phyloP scores from a whole-genome alignment of 192 early-diverging fungal species.

The Mortierella alpina region DNA sequence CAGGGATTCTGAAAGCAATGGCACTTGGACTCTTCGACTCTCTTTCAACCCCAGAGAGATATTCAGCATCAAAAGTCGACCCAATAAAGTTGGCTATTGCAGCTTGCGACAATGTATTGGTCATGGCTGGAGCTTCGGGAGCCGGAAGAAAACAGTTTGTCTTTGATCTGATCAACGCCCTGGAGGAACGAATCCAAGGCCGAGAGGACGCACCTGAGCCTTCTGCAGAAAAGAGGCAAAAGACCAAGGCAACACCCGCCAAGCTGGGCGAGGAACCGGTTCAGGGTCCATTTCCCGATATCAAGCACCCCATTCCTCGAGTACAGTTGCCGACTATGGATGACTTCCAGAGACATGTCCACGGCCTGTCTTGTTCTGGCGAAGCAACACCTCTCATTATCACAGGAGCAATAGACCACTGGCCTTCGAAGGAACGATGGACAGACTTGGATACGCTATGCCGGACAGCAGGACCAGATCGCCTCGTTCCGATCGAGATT shows the following conservation, averaged over 20 bases:
- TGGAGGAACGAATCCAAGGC: slow-evolving; percentile 19
- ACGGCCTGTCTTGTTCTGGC: not conserved
- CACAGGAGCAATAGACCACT: slow-evolving; percentile 64
- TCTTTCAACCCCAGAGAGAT: not conserved
- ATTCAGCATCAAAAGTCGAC: not conserved
- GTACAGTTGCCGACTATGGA: slow-evolving; percentile 47
- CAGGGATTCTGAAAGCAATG: slow-evolving; percentile 55
- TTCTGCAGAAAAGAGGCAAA: slow-evolving; percentile 22
- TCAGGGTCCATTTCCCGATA: slow-evolving; percentile 14
- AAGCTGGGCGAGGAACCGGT: slow-evolving; percentile 8
- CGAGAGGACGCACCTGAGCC: not conserved
- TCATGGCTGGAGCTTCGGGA: slow-evolving; percentile 68
- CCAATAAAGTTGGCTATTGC: slow-evolving; percentile 42
- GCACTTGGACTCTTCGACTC: slow-evolving; percentile 10
- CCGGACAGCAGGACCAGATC: slow-evolving; percentile 66
- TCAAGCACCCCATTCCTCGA: slow-evolving; percentile 37
- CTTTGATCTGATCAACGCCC: slow-evolving; percentile 36
- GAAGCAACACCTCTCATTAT: slow-evolving; percentile 64
- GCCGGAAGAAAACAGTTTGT: slow-evolving; percentile 28
- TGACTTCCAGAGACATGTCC: slow-evolving; percentile 53
- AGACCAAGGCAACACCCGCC: not conserved
- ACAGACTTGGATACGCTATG: slow-evolving; percentile 68
- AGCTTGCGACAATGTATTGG: slow-evolving; percentile 62
- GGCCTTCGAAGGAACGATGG: slow-evolving; percentile 79
- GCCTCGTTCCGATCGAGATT: slow-evolving; percentile 86